Evolutionary conservation across 768 basidiomycete genomes (phyloP).

Genomic region (Sarcodon aspratus): DNA sequence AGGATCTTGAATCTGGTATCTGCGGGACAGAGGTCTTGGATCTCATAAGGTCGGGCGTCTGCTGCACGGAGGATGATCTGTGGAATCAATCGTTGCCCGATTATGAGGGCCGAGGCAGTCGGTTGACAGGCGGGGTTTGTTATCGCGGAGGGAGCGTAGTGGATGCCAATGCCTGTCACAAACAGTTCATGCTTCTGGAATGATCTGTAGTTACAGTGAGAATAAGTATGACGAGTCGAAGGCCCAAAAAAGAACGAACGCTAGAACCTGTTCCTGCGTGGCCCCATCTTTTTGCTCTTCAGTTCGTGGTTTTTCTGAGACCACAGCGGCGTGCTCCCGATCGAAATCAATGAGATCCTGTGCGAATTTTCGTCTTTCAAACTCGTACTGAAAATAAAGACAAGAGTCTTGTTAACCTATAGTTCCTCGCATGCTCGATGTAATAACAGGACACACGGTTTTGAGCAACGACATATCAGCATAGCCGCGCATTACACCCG

Average conservation of each 20-base stretch:
- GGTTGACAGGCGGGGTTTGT: slow-evolving; percentile 23
- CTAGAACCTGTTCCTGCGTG: slow-evolving; percentile 35
- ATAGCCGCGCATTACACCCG: slow-evolving; percentile 35
- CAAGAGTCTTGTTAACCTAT: neutral
- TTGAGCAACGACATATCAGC: slow-evolving; percentile 32
- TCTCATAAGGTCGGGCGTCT: slow-evolving; percentile 32
- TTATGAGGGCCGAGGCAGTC: slow-evolving; percentile 25
- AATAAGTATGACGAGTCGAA: too few species aligned
- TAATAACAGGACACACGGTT: slow-evolving; percentile 23
- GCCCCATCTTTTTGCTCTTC: slow-evolving; percentile 29
- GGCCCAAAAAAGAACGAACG: slow-evolving; percentile 18
- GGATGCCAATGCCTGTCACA: slow-evolving; percentile 36
- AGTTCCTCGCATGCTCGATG: too few species aligned
- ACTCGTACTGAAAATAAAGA: slow-evolving; percentile 29
- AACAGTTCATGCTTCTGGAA: slow-evolving; percentile 36
- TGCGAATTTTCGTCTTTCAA: slow-evolving; percentile 41
- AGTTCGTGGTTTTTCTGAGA: slow-evolving; percentile 39
- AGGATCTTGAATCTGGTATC: slow-evolving; percentile 40
- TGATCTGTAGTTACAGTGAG: slow-evolving; percentile 18
- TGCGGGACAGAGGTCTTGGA: slow-evolving; percentile 37
- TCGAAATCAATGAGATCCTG: slow-evolving; percentile 45
- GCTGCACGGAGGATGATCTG: slow-evolving; percentile 34
- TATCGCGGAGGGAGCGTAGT: slow-evolving; percentile 30
- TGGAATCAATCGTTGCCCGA: slow-evolving; percentile 40
- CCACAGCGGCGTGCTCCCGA: slow-evolving; percentile 36